phyloP scores from a whole-genome alignment of 305 asterid genomes.

The Fraxinus paxiana region DNA sequence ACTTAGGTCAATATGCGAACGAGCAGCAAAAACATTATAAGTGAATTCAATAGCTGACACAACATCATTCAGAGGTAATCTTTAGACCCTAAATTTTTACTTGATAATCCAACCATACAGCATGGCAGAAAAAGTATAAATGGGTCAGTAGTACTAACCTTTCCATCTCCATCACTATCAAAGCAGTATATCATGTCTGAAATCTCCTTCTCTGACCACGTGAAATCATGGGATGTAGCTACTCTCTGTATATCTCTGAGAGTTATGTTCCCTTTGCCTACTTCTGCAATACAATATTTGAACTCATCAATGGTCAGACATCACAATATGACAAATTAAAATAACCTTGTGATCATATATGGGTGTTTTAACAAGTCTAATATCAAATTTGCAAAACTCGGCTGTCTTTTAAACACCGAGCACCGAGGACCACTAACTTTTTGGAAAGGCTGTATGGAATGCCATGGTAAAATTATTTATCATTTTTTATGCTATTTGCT shows the following conservation, averaged over 20 bases:
- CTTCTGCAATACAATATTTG: constrained; percentile 39
- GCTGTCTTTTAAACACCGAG: background rate
- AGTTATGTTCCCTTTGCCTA: constrained; percentile 61
- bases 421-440: background rate
- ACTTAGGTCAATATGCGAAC: background rate
- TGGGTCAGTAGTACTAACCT: constrained; percentile 39
- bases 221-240: constrained; percentile 73
- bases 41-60: background rate
- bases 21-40: background rate
- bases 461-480: background rate
- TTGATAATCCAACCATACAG: background rate
- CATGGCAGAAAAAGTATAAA: background rate
- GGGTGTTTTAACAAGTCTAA: background rate
- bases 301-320: background rate
- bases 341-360: background rate
- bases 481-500: background rate
- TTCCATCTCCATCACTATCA: constrained; percentile 73
- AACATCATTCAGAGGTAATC: background rate
- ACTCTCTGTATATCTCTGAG: constrained; percentile 59
- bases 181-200: constrained; percentile 67
- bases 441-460: background rate
- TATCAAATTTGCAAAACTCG: background rate
- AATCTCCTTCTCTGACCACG: constrained; percentile 80
- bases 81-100: background rate
- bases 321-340: background rate